Evolutionary conservation across 352 stramenopile species (phyloP).

Genomic region (Globisporangium mamillatum): DNA sequence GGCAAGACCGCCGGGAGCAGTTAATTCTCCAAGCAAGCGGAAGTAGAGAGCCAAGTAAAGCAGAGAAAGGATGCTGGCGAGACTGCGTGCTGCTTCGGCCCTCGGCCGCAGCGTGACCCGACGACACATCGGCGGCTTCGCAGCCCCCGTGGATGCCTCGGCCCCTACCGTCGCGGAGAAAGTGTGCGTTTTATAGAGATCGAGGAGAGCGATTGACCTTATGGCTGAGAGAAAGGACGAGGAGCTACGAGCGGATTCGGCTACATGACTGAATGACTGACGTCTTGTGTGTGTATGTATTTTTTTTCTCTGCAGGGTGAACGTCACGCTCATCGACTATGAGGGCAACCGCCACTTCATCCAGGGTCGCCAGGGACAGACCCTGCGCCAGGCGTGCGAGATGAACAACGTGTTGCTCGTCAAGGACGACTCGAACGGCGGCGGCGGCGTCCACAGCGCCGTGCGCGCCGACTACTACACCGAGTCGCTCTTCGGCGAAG

Average conservation of each 20-base stretch:
- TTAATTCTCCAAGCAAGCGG: slow-evolving; percentile 1
- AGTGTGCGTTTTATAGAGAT: slow-evolving; percentile 34
- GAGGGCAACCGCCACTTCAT: slow-evolving; percentile 86
- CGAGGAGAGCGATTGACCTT: neutral
- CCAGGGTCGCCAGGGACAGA: slow-evolving; percentile 77
- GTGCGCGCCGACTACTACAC: slow-evolving; percentile 79
- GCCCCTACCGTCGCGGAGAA: slow-evolving; percentile 54
- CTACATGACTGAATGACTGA: neutral
- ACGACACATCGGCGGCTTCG: slow-evolving; percentile 56
- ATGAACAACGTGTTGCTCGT: slow-evolving; percentile 70
- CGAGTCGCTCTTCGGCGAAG: slow-evolving; percentile 87
- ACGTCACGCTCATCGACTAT: slow-evolving; percentile 84
- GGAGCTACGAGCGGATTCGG: neutral
- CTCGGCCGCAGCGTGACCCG: slow-evolving; percentile 24
- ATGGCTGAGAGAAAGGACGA: neutral
- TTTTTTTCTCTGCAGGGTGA: slow-evolving; percentile 45
- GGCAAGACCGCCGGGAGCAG: slow-evolving; percentile 4
- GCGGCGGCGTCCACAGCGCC: slow-evolving; percentile 64
- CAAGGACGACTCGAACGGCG: slow-evolving; percentile 86
- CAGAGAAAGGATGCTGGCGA: slow-evolving; percentile 35
- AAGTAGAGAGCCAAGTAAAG: neutral
- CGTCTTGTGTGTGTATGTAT: slow-evolving; percentile 1
- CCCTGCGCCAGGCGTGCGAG: slow-evolving; percentile 78
- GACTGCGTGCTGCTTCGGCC: slow-evolving; percentile 26
- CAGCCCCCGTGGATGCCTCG: slow-evolving; percentile 25